Evolutionary conservation across 495 filamentous ascomycete genomes (phyloP), one percentile per base, ranked within the genome.

Genomic region (Penicillium steckii): DNA sequence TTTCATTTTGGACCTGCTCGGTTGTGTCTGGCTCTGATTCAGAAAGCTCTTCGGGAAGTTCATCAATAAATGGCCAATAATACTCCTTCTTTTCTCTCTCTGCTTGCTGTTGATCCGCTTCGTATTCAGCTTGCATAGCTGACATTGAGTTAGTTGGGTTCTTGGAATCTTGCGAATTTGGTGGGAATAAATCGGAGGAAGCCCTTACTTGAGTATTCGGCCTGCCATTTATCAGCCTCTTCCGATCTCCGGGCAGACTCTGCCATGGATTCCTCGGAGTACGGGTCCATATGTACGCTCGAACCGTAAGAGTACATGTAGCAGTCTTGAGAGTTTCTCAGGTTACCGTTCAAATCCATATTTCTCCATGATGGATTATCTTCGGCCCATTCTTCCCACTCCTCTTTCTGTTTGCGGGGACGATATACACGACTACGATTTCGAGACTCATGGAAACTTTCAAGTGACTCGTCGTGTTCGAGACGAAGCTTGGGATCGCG

Each of bases 281-380:
- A 4, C 2, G 65, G 62, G 48, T 67, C 48, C 66, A 70, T 67
- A 41, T 71, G 68, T 5, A 71, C 68, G 22, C 65, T 65, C n/a
- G 61, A 55, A 7, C 58, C 49, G 29, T 60, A 70, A 24, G 61
- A 69, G 53, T 60, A 64, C 59, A 65, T 63, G 40, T 71, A 68
- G 7, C 59, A 59, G 26, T 48, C 51, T 3, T 21, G 8, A 3
- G 51, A 13, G 23, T 30, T 25, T 8, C 17, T 15, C 25, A 44
- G 29, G 29, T 32, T 32, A n/a, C n/a, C 5, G 10, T 32, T 32
- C 29, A 13, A 32, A 32, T 13, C 29, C n/a, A n/a, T n/a, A n/a
- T n/a, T n/a, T n/a, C n/a, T n/a, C n/a, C n/a, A n/a, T n/a, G n/a
- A n/a, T n/a, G n/a, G n/a, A n/a, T n/a, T n/a, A n/a, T n/a, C n/a